A percentile compares a stretch with the other conserved stretches of the same genome.
These are phyloP conservation scores for Moniliella sp. DNA, from an alignment of 1,284 basidiomycete species.

Conservation along the genomic window DNA sequence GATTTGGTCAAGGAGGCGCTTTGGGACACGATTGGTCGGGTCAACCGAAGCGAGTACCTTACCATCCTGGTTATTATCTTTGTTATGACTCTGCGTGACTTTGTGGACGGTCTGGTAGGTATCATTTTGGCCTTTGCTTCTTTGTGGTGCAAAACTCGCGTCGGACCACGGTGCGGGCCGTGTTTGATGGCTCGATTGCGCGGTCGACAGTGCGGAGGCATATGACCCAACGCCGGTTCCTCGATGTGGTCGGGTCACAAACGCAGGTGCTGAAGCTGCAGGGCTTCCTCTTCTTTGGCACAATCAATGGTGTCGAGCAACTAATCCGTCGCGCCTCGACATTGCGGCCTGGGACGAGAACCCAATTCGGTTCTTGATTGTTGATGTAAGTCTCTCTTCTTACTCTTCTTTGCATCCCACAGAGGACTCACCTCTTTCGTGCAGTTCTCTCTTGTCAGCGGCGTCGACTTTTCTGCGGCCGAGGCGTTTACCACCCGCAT, in stretches of 20 bases:
- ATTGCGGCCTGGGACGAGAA: conserved; percentile 52
- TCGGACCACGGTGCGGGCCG: conserved; percentile 18
- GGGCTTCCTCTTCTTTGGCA: conserved; percentile 85
- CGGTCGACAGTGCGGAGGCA: conserved; percentile 77
- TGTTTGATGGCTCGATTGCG: conserved; percentile 26
- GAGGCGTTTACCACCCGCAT: conserved; percentile 85
- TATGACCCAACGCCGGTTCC: conserved; percentile 62
- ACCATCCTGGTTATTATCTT: conserved; percentile 43
- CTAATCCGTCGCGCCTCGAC: conserved; percentile 51
- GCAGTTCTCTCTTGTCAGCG: conserved; percentile 62
- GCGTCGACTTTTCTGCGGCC: conserved; percentile 79
- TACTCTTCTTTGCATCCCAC: no score
- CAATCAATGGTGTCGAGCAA: conserved; percentile 67
- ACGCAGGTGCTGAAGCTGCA: conserved; percentile 73
- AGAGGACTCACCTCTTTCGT: conserved; percentile 28
- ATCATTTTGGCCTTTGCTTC: background rate
- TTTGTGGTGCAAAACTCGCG: no score
- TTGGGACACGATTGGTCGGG: conserved; percentile 79
- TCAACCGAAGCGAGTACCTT: conserved; percentile 38
- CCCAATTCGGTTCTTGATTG: conserved; percentile 54
- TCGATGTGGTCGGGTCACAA: conserved; percentile 72
- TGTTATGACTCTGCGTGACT: no score
- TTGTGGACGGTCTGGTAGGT: conserved; percentile 45
- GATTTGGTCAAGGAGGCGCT: conserved; percentile 77
- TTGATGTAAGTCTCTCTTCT: conserved; percentile 16